phyloP scores from a whole-genome alignment of 2,329 filamentous ascomycete species.

The Talaromyces pinophilus region DNA sequence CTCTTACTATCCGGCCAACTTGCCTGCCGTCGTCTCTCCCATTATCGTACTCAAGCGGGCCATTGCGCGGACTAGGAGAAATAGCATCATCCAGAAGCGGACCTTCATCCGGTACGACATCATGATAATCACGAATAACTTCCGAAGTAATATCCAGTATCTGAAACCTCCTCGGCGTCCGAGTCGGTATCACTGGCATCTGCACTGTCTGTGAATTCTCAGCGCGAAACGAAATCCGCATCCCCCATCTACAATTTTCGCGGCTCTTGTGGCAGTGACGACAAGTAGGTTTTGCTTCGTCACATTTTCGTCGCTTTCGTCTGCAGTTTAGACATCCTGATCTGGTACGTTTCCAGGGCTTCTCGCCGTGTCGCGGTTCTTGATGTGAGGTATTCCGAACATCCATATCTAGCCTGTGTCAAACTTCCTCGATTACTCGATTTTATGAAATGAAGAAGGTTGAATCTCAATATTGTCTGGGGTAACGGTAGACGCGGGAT shows the following conservation, averaged over 20 bases:
- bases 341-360: slow-evolving; percentile 13
- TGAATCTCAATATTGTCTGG: not conserved
- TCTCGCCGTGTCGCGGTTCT: not conserved
- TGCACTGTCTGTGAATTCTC: slow-evolving; percentile 16
- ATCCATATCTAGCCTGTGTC: not conserved
- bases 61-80: not conserved
- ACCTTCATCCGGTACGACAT: not conserved
- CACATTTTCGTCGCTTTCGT: slow-evolving; percentile 12
- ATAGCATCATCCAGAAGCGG: not conserved
- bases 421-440: not conserved
- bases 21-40: not conserved
- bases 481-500: not conserved
- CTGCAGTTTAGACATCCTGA: slow-evolving; percentile 17
- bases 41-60: not conserved
- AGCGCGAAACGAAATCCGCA: slow-evolving; percentile 12
- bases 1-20: not conserved
- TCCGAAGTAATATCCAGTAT: slow-evolving; percentile 14
- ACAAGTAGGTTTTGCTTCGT: slow-evolving; percentile 11
- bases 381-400: not conserved
- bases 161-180: slow-evolving; percentile 7
- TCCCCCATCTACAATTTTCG: slow-evolving; percentile 15
- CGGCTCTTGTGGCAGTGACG: slow-evolving; percentile 3
- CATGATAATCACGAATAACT: slow-evolving; percentile 17
- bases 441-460: not conserved
- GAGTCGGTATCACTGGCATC: not conserved